Evolutionary conservation across 495 filamentous ascomycete genomes (phyloP).

Genomic region (Lentithecium fluviatile): DNA sequence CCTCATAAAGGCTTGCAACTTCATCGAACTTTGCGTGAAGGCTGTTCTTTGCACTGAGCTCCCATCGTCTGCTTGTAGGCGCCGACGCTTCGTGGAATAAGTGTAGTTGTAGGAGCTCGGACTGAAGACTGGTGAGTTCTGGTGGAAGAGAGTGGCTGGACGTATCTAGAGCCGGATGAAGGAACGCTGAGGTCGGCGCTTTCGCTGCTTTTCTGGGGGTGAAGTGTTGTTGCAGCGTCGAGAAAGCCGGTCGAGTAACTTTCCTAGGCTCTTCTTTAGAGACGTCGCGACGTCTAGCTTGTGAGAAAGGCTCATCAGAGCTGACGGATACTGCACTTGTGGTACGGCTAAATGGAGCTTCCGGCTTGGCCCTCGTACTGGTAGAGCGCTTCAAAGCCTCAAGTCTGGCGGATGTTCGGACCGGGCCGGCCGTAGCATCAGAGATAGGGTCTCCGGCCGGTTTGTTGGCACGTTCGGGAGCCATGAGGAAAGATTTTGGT

Average conservation of each 20-base stretch:
- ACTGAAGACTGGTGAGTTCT: constrained; percentile 51
- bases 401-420: constrained; percentile 11
- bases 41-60: constrained; percentile 47
- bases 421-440: not conserved
- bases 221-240: constrained; percentile 67
- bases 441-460: not conserved
- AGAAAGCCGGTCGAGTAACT: constrained; percentile 53
- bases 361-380: constrained; percentile 20
- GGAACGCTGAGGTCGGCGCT: constrained; percentile 51
- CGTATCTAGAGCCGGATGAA: constrained; percentile 52
- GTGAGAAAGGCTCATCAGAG: not conserved
- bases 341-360: constrained; percentile 1
- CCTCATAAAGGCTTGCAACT: constrained; percentile 41
- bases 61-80: constrained; percentile 45
- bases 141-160: constrained; percentile 47
- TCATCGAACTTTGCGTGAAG: constrained; percentile 46
- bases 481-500: constrained; percentile 15
- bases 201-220: constrained; percentile 65
- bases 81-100: constrained; percentile 59
- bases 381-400: constrained; percentile 17
- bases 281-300: constrained; percentile 20
- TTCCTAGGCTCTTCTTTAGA: constrained; percentile 16
- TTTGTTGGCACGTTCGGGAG: not conserved
- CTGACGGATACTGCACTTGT: constrained; percentile 1
- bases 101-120: constrained; percentile 70